Evolutionary conservation across 495 filamentous ascomycete genomes (phyloP).

Genomic region (Annulohypoxylon moriforme): DNA sequence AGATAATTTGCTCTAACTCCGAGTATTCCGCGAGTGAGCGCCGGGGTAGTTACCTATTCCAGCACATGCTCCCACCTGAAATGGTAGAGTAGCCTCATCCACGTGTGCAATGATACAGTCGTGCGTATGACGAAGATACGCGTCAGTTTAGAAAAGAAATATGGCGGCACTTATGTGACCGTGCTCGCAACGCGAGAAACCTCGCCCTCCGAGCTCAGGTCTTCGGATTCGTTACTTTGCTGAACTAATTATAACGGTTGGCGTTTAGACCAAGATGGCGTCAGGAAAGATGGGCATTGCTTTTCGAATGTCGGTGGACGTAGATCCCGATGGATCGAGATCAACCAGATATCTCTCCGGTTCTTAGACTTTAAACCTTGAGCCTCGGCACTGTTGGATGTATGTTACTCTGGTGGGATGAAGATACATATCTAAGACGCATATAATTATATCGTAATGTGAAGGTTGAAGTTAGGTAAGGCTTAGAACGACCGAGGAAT

Average conservation of each 20-base stretch:
- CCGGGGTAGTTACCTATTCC: constrained; percentile 10
- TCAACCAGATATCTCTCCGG: not conserved
- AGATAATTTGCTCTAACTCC: not conserved
- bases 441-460: constrained; percentile 1
- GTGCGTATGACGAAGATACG: constrained; percentile 2
- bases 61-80: constrained; percentile 1
- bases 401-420: not conserved
- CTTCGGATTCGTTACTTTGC: not conserved
- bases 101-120: not conserved
- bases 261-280: not conserved
- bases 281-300: not conserved
- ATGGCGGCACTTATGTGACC: not conserved
- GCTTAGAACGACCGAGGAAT: not conserved
- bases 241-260: not conserved
- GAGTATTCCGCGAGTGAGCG: not conserved
- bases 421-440: not conserved
- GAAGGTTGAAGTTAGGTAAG: constrained; percentile 1
- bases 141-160: not conserved
- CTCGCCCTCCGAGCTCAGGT: not conserved
- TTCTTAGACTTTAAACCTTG: not conserved
- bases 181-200: not conserved
- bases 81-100: constrained; percentile 5
- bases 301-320: not conserved
- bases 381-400: not conserved
- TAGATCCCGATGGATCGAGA: constrained; percentile 10